Evolutionary conservation across 1,284 basidiomycete species (phyloP), one percentile per base, ranked within the genome.

Genomic region (Heterobasidion occidentale): DNA sequence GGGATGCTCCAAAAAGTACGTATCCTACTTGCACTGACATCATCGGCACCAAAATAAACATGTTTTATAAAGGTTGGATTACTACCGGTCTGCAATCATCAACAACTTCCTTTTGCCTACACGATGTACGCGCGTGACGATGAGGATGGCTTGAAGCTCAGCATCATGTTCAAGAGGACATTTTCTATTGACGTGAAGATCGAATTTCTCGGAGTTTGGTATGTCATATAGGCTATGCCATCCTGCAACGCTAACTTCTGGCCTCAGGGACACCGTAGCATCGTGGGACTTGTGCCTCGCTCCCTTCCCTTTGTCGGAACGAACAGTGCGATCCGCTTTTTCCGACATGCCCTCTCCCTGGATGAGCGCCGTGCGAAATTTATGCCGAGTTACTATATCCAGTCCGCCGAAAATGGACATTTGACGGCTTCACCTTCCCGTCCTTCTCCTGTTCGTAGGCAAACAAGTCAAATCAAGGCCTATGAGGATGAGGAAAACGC

Each of bases 341-440:
- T 89, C 73, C 72, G 86, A 12, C 87, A 89, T 59, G 86, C 86
- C 0, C 61, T 88, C 9, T 70, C 85, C 0, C 74, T 89, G 7
- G 86, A 88, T 63, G 86, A 90, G 64, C 78, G 73, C 8, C 78
- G 86, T 4, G 77, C 78, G 45, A 81, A 83, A 64, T 88, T 87
- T 71, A 77, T 77, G 58, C 68, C 75, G 0, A 80, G 79, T 47
- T 34, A 46, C 44, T 62, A 42, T n/a, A 42, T 42, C 38, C 38
- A 42, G 7, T 42, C 38, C 11, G 38, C 38, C n/a, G 38, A 42
- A n/a, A 42, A n/a, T 12, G 38, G 5, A 11, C 38, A 42, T 4
- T n/a, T n/a, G 38, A 12, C 38, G n/a, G 38, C 38, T 42, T n/a
- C 38, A 5, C 12, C 38, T 42, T 19, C 19, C 19, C 38, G n/a